Conservation (phyloP, 2,329 filamentous ascomycete species). For the Aspergillus udagawae region DNA sequence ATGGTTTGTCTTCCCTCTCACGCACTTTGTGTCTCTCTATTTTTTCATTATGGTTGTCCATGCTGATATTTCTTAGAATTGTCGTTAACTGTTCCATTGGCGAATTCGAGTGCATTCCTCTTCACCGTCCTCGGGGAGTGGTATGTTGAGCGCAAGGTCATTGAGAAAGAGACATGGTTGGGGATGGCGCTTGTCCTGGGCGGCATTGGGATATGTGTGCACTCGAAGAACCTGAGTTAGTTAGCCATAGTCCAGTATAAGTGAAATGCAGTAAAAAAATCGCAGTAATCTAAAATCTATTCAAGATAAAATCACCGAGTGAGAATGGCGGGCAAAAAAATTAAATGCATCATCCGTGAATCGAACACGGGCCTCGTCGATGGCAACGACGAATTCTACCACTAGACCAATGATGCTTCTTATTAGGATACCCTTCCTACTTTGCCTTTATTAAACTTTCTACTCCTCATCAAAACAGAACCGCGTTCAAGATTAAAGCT, state of each 20-base stretch:
- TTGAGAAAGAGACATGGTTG: constrained; percentile 77
- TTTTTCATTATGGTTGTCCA: neutral
- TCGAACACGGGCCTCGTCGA: constrained; percentile 47
- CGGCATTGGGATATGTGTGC: constrained; percentile 80
- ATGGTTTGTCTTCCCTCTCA: constrained; percentile 57
- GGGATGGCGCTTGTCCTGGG: constrained; percentile 75
- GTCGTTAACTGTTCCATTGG: constrained; percentile 89
- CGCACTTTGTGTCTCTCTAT: neutral
- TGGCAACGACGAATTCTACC: constrained; percentile 45
- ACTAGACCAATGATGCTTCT: constrained; percentile 41
- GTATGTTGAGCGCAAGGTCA: constrained; percentile 89
- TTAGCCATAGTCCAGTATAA: neutral
- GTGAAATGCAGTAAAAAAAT: neutral
- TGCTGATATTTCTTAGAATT: constrained; percentile 56
- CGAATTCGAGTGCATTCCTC: constrained; percentile 90
- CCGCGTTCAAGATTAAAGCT: no score
- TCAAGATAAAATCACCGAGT: no score
- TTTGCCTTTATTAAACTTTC: no score
- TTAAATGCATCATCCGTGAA: constrained; percentile 43
- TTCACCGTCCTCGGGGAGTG: constrained; percentile 94
- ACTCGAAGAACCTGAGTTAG: constrained; percentile 41
- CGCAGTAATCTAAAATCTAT: no score
- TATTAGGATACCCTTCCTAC: no score
- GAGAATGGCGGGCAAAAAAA: constrained; percentile 11
- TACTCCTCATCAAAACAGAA: no score